Percentiles rank a stretch among this genome's conserved stretches.
Conservation (phyloP, 495 filamentous ascomycete species). For the Penicillium simplicissimum region DNA sequence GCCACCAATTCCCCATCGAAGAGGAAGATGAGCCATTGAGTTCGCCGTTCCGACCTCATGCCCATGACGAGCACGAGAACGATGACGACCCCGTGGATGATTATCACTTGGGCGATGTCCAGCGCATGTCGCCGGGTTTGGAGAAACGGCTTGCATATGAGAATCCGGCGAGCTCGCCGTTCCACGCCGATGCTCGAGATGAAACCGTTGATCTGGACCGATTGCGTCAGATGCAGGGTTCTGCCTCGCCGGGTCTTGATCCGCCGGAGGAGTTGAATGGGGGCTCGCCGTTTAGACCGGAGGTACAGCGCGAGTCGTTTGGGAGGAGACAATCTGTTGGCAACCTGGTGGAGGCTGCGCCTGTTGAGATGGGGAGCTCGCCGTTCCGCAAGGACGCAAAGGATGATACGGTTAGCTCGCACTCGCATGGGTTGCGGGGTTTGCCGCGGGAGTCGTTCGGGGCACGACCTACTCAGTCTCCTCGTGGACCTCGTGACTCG, state of each 20-base stretch:
- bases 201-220: slow-evolving; percentile 1
- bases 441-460: slow-evolving; percentile 1
- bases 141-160: slow-evolving; percentile 19
- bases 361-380: slow-evolving; percentile 15
- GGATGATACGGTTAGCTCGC: neutral
- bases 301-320: slow-evolving; percentile 22
- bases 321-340: neutral
- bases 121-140: slow-evolving; percentile 21
- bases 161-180: slow-evolving; percentile 35
- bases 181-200: slow-evolving; percentile 21
- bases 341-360: neutral
- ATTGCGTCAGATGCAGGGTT: slow-evolving; percentile 3
- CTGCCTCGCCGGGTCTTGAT: neutral
- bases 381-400: slow-evolving; percentile 2
- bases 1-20: neutral
- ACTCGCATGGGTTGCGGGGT: neutral
- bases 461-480: neutral
- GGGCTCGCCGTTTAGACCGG: slow-evolving; percentile 24
- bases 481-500: slow-evolving; percentile 13
- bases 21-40: slow-evolving; percentile 30
- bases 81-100: slow-evolving; percentile 9
- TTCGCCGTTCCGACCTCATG: slow-evolving; percentile 36
- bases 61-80: neutral
- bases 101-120: slow-evolving; percentile 26
- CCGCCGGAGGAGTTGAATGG: neutral